Evolutionary conservation across 192 early-diverging fungal genomes (phyloP), one percentile per base, ranked within the genome.

Genomic region (Coemansia sp.): DNA sequence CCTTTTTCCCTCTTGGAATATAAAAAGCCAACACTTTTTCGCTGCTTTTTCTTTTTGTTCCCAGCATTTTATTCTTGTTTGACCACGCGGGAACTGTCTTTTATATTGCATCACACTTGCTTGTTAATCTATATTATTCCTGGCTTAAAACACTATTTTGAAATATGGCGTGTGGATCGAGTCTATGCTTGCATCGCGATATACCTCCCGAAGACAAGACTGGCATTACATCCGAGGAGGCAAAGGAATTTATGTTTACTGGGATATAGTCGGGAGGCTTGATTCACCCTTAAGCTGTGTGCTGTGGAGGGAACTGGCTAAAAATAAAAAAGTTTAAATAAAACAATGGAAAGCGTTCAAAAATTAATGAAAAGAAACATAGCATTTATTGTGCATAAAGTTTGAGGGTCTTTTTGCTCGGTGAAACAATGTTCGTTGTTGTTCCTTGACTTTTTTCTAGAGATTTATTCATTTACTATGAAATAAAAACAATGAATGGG

Each of bases 131-230:
- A 45, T n/a, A 12, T n/a, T n/a, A 45, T 45, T 15, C 41, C 14
- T 5, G 4, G 15, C 11, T 15, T n/a, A 45, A 45, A 45, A 45
- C 11, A 9, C 41, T 15, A 45, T 15, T 35, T 15, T 15, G 14
- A 45, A 45, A 3, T 45, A 45, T 45, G 41, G 14, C 15, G 41
- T 15, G 41, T 10, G 41, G 41, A n/a, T 45, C 41, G 15, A 45
- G 41, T n/a, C 41, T 15, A 15, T 45, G 41, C 41, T 49, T 55
- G 53, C 61, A n/a, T 14, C 66, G 72, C 9, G 72, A 63, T 19
- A 69, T 69, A 19, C 72, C 72, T 25, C 72, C 72, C 3, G 72
- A 74, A 17, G 72, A 68, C 62, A 62, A 29, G 23, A 24, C 23
- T 2, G 67, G 67, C 2, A 69, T 69, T 21, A 69, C 67, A 0